Conservation (phyloP, 768 basidiomycete species). For the Tulasnella sp. region DNA sequence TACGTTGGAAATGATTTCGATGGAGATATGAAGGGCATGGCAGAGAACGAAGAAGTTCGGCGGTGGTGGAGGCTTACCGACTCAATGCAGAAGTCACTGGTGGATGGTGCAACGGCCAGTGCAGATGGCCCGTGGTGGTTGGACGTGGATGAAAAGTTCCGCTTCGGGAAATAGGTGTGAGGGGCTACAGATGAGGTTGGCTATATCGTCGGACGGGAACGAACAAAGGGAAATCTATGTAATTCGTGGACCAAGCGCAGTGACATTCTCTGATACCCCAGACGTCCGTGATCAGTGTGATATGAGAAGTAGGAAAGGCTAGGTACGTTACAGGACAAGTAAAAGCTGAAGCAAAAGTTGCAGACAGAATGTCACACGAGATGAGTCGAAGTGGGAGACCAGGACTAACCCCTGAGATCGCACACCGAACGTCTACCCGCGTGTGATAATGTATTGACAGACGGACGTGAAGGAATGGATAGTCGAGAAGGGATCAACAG, state of each 20-base stretch:
- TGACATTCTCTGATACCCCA: not conserved
- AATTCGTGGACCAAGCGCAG: not conserved
- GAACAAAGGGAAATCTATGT: conserved; percentile 26
- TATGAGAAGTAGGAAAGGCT: not conserved
- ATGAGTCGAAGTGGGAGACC: no score
- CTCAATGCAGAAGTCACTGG: conserved; percentile 64
- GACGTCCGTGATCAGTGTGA: not conserved
- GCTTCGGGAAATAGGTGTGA: conserved; percentile 40
- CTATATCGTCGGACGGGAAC: no score
- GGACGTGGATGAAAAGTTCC: conserved; percentile 51
- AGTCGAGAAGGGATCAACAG: conserved; percentile 37
- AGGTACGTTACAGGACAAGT: not conserved
- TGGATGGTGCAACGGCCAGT: conserved; percentile 58
- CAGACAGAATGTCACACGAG: not conserved
- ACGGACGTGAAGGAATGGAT: no score
- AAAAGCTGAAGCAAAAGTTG: not conserved
- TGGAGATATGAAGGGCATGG: conserved; percentile 52
- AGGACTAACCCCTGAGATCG: no score
- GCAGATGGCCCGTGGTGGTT: conserved; percentile 61
- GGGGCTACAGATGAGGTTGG: no score
- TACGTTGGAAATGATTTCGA: conserved; percentile 57
- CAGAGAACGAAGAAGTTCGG: conserved; percentile 55
- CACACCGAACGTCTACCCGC: no score
- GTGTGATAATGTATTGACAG: not conserved
- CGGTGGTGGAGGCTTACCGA: conserved; percentile 72